Percentiles rank a stretch among this genome's conserved stretches.
Conservation (phyloP, 1,284 basidiomycete genomes). For the Stygiomarasmius scandens region DNA sequence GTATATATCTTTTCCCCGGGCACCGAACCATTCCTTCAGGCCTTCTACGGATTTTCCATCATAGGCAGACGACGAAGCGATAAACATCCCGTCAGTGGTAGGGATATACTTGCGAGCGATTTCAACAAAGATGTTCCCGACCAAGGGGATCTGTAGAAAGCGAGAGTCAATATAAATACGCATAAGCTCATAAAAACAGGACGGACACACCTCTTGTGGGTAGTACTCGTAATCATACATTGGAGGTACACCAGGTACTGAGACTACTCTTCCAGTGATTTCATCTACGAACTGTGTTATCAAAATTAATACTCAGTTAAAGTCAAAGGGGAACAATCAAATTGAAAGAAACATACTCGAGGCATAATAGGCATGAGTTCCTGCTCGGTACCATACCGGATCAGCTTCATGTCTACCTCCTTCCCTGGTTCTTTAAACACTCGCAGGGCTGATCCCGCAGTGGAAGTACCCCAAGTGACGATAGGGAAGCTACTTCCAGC, state of each 20-base stretch:
- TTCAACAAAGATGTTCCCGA: constrained; percentile 2
- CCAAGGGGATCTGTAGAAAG: constrained; percentile 8
- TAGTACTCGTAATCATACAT: constrained; percentile 3
- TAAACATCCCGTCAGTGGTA: background rate
- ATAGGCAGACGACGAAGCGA: background rate
- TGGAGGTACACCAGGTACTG: background rate
- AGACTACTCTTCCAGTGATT: background rate
- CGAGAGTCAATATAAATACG: constrained; percentile 21
- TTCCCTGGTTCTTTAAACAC: background rate
- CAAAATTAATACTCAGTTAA: background rate
- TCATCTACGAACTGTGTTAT: background rate
- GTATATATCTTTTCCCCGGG: constrained; percentile 3
- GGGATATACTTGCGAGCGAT: background rate
- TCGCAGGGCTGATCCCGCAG: background rate
- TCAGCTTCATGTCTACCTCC: background rate
- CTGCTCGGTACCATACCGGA: background rate
- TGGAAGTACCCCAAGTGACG: background rate
- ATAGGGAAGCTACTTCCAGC: background rate
- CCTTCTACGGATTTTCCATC: constrained; percentile 3
- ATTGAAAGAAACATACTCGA: background rate
- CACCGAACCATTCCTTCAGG: constrained; percentile 2
- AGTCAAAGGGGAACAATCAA: background rate
- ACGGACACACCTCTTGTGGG: constrained; percentile 9
- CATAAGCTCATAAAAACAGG: background rate
- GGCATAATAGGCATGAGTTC: background rate